Evolutionary conservation across 179 eudicot genomes (phyloP), one percentile per base, ranked within the genome.

Genomic region (Silene vulgaris): DNA sequence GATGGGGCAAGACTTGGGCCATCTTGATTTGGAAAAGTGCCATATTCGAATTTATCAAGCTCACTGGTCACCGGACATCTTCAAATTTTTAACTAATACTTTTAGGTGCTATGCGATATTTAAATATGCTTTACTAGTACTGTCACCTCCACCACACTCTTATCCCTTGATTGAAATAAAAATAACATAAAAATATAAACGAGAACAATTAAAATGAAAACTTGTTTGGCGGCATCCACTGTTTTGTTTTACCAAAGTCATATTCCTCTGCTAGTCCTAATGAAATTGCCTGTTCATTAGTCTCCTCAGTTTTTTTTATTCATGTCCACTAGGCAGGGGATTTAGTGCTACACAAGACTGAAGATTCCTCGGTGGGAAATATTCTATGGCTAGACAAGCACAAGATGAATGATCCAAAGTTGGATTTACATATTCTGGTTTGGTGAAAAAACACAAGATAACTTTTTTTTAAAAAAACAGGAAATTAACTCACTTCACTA

Each of bases 61-160:
- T 60, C 26, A 3, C 23, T 60, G 52, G 11, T 45, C 52, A 45
- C 52, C 52, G n/a, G 16, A 23, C 16, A 63, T 63, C 35, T 63
- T 63, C 28, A 26, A 11, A 23, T 63, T 12, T 8, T 63, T 63
- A 20, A 63, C 32, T 63, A 60, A 60, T 7, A 20, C 52, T 20
- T 60, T 19, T 63, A 63, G 65, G 67, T 63, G 67, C 67, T 60
- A 23, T 23, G 67, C 26, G 67, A 63, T 21, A 32, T 30, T 29
- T 6, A 32, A 29, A 65, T 65, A 3, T 65, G 35, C 32, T 26
- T 65, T 28, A 65, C 43, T 29, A 29, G 40, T 65, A 65, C 11
- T 65, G 5, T 65, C 69, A 4, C 69, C 69, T 65, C 43, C 30
- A 16, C 60, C 43, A 28, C 69, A 65, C 43, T 64, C 11, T 20